Evolutionary conservation across 805 yeast species (phyloP), one percentile per base, ranked within the genome.

Genomic region (Candida parachauliodes): DNA sequence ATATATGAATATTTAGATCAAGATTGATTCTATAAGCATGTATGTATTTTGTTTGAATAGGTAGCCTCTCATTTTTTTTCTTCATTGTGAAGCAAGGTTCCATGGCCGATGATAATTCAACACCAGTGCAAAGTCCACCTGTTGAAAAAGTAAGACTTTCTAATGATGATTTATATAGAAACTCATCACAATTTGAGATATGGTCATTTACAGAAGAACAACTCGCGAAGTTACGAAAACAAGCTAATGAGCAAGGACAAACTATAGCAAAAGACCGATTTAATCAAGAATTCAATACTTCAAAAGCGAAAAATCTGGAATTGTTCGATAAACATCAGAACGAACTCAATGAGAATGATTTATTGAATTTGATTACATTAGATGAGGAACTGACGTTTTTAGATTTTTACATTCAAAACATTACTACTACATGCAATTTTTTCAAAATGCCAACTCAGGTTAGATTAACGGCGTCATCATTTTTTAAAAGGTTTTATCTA

Each of bases 371-470:
- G 12, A 74, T 89, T 17, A 68, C 78, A 1, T 59, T 62, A 14
- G 83, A 79, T 15, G 98, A 93, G 51, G 97, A 88, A 55, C 53
- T 66, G 16, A 69, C 72, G 42, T 72, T 86, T 40, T 73, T 93
- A 14, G 65, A 73, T 35, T 87, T 78, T 54, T 88, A 87, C 56
- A 77, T 88, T 14, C 77, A 81, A 48, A 84, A 79, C 52, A 76
- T 86, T 27, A 75, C 76, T 28, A 82, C 77, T 21, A 72, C 88
- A 21, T 83, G 94, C 3, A 73, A 77, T 40, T 77, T 77, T 49
- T 80, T 88, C 60, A 77, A 81, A 48, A 72, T 93, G 69, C 95
- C 96, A 2, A 79, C 96, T 0, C 96, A 88, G 51, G 95, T 86
- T 1, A 70, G 81, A 46, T 81, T 96, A 8, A 88, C 98, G 0